Base-by-base conservation (phyloP, 192 early-diverging fungal genomes). In the Rhizophagus sp. region DNA sequence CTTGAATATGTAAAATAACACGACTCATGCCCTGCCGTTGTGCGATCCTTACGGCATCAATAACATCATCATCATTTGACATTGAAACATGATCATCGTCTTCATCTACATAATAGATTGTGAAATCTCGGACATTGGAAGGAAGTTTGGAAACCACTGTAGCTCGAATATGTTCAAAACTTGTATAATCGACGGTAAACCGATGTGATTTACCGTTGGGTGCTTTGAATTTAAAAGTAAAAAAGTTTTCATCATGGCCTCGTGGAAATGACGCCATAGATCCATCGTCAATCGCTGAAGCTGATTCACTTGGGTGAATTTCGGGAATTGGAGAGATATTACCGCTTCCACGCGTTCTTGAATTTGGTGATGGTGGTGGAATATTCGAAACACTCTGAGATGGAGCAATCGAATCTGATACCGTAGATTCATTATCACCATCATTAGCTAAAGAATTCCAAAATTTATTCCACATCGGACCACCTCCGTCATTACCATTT, bases 11-110 rank as follows among this genome's bases (percentile, higher is more conserved):
- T 69, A 99, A 83, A 87, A 96, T 85, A 10, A 98, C 89, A 33
- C 93, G 91, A 75, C 89, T 89, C 80, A 90, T 91, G 19, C 92
- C 94, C n/a, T 91, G 88, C 82, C 92, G 90, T 61, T 88, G 87
- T 22, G 96, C 95, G 83, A 96, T 88, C 5, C 90, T 80, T 0
- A 98, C 94, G 13, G 97, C 95, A 64, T 97, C 95, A 19, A 89
- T 82, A 76, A 99, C 83, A 79, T 98, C 96, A 4, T 88, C 88
- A 73, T 94, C 92, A 39, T 88, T 87, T 36, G 90, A 90, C 79
- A 99, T 89, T 78, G 92, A 87, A 44, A 99, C 94, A 73, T 89
- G 84, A 83, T 99, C 97, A 50, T 92, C 89, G 68, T 99, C 97
- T 75, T 99, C 97, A 81, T 99, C 97, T 76, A 95, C 83, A 80